These are phyloP conservation scores for Pyrenophora seminiperda DNA, from an alignment of 2,329 filamentous ascomycete species.

Conservation along the genomic window DNA sequence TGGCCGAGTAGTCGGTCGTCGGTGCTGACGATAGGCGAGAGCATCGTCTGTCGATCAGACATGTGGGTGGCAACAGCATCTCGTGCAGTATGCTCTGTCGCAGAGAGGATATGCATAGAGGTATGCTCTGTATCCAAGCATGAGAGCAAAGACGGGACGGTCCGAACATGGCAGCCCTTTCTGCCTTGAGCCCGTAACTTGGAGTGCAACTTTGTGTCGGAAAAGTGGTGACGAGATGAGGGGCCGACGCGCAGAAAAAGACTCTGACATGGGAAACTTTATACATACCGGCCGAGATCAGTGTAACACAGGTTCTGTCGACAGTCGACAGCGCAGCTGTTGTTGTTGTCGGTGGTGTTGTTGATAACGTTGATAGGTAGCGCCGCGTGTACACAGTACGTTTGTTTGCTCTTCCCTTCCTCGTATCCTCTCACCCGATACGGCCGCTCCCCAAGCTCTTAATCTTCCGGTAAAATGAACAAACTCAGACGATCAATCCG, in stretches of 20 bases:
- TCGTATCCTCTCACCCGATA: neutral
- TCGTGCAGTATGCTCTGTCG: neutral
- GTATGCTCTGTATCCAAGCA: neutral
- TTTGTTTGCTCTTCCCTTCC: no score
- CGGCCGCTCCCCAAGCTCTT: neutral
- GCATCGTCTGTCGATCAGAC: slow-evolving; percentile 7
- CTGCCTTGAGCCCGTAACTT: neutral
- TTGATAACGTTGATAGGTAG: neutral
- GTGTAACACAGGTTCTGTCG: neutral
- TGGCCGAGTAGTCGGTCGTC: neutral
- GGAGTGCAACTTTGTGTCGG: neutral
- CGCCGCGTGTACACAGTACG: neutral
- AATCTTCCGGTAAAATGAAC: slow-evolving; percentile 12
- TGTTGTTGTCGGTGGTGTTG: slow-evolving; percentile 1
- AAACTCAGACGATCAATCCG: slow-evolving; percentile 9
- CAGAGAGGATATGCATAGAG: neutral
- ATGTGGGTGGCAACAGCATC: neutral
- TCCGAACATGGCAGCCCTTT: neutral
- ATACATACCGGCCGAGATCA: slow-evolving; percentile 10
- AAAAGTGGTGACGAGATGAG: neutral
- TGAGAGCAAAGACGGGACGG: neutral
- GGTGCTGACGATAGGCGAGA: slow-evolving; percentile 11
- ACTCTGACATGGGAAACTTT: neutral
- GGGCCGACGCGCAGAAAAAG: neutral
- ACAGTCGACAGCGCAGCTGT: no score